Evolutionary conservation across 495 filamentous ascomycete genomes (phyloP).

Genomic region (Astrothelium subdiscretum): DNA sequence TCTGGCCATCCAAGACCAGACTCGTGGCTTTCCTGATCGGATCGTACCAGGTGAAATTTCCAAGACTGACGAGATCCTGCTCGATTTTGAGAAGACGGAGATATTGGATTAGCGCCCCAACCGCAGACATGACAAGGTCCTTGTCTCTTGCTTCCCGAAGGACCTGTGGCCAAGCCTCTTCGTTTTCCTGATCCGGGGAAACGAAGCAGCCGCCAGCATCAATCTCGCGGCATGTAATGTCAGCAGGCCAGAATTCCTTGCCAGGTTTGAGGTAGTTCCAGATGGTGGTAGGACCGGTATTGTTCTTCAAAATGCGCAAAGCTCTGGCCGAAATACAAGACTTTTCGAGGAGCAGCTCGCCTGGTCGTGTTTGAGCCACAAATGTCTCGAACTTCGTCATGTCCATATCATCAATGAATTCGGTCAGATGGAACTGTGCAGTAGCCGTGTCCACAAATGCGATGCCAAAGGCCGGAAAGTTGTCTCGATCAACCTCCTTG

Average conservation of each 20-base stretch:
- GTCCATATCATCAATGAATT: slow-evolving; percentile 86
- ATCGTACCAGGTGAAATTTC: slow-evolving; percentile 85
- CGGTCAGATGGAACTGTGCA: slow-evolving; percentile 83
- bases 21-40: slow-evolving; percentile 90
- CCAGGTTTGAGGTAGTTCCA: slow-evolving; percentile 87
- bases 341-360: slow-evolving; percentile 86
- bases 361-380: slow-evolving; percentile 82
- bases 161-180: slow-evolving; percentile 68
- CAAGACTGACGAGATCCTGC: slow-evolving; percentile 72
- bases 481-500: slow-evolving; percentile 72
- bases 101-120: slow-evolving; percentile 84
- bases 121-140: slow-evolving; percentile 80
- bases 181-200: slow-evolving; percentile 44
- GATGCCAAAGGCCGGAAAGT: slow-evolving; percentile 75
- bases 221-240: slow-evolving; percentile 69
- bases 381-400: slow-evolving; percentile 98
- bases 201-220: slow-evolving; percentile 73
- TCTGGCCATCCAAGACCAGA: slow-evolving; percentile 90
- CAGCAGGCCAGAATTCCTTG: slow-evolving; percentile 87
- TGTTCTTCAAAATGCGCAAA: slow-evolving; percentile 91
- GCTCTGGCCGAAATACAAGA: slow-evolving; percentile 70
- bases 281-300: slow-evolving; percentile 81
- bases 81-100: slow-evolving; percentile 77
- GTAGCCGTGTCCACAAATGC: slow-evolving; percentile 94
- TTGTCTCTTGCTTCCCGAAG: slow-evolving; percentile 65